Evolutionary conservation across 2,329 filamentous ascomycete species (phyloP).

Genomic region (Fusarium sp.): DNA sequence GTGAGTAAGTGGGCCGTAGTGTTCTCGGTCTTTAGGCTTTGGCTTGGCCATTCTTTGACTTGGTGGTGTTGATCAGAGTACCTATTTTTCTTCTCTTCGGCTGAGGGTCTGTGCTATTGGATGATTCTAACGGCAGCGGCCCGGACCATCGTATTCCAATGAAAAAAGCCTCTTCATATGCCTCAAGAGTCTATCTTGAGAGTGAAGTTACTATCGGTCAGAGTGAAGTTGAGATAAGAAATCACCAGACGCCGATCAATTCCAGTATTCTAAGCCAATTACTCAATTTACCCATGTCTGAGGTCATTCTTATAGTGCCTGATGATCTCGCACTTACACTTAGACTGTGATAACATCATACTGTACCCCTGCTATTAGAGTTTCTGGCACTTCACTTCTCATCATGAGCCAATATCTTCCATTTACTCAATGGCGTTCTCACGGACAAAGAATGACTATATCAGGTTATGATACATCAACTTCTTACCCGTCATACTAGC

Average conservation of each 20-base stretch:
- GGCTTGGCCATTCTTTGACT: neutral
- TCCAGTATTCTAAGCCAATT: conserved; percentile 1
- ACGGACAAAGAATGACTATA: conserved; percentile 1
- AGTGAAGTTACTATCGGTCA: no score
- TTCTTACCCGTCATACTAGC: conserved; percentile 11
- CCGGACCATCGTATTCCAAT: conserved; percentile 11
- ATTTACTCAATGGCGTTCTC: conserved; percentile 7
- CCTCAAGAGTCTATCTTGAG: neutral
- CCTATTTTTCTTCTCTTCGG: conserved; percentile 2
- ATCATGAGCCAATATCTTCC: neutral
- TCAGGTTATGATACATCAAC: conserved; percentile 23
- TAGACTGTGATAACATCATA: conserved; percentile 10
- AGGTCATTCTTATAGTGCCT: conserved; percentile 30
- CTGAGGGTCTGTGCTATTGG: conserved; percentile 10
- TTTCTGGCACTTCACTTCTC: conserved; percentile 1
- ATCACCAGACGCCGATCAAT: conserved; percentile 25
- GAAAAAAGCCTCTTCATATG: neutral
- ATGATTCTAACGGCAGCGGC: conserved; percentile 20
- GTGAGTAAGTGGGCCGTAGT: conserved; percentile 9
- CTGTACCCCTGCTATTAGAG: conserved; percentile 8
- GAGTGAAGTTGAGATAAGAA: neutral
- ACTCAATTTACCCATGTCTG: conserved; percentile 3
- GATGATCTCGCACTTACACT: conserved; percentile 15
- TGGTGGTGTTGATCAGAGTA: neutral
- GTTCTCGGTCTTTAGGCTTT: conserved; percentile 16